Evolutionary conservation across 306 rosid genomes (phyloP).

Genomic region (Quillaja saponaria): DNA sequence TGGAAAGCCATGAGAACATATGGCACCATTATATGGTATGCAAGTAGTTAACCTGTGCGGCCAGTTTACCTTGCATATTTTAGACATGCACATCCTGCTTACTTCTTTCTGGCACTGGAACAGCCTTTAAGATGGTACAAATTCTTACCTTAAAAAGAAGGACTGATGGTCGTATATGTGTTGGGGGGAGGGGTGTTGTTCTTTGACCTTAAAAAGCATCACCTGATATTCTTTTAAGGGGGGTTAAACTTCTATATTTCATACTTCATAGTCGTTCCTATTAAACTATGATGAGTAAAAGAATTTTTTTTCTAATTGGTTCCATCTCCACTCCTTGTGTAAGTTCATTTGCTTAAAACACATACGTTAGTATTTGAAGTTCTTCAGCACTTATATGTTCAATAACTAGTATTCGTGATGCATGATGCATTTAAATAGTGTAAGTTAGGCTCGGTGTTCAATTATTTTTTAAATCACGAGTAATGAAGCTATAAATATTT

Average conservation of each 20-base stretch:
- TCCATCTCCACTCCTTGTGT: too few species aligned
- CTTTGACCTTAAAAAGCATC: neutral
- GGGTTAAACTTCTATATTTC: neutral
- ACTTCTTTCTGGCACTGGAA: neutral
- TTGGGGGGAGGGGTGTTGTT: neutral
- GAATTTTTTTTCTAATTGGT: too few species aligned
- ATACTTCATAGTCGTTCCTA: neutral
- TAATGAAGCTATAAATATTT: too few species aligned
- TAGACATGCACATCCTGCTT: neutral
- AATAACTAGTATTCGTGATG: too few species aligned
- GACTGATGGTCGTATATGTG: neutral
- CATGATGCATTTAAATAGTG: too few species aligned
- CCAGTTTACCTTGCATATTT: neutral
- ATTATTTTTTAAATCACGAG: too few species aligned
- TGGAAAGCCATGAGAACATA: constrained; percentile 18
- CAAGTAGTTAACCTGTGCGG: neutral
- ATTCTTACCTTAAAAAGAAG: too few species aligned
- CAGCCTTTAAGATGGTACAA: too few species aligned
- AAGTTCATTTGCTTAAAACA: too few species aligned
- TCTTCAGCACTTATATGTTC: too few species aligned
- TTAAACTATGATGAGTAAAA: neutral
- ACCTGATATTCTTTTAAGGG: neutral
- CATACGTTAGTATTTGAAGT: too few species aligned
- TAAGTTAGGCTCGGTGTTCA: too few species aligned
- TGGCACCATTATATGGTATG: constrained; percentile 37